These are phyloP conservation scores for Coemansia sp. DNA, from an alignment of 192 early-diverging fungal species.

Conservation along the genomic window DNA sequence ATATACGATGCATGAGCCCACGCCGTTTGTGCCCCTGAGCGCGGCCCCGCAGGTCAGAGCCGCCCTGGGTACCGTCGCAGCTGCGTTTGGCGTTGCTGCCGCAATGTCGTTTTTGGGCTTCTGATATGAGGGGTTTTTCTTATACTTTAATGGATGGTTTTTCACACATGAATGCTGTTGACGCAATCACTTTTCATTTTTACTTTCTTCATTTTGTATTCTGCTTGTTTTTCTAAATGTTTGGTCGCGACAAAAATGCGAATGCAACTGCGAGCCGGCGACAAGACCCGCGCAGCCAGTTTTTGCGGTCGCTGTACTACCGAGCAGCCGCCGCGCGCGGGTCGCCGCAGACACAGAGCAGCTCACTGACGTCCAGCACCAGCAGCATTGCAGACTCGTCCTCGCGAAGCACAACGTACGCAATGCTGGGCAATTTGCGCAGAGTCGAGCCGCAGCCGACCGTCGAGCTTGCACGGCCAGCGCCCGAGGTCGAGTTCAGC, in stretches of 20 bases:
- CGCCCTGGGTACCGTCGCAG: constrained; percentile 10
- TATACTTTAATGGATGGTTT: too few relatives aligned
- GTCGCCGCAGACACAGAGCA: constrained; percentile 1
- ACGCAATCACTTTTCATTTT: too few relatives aligned
- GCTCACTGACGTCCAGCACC: constrained; percentile 1
- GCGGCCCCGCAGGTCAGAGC: constrained; percentile 3
- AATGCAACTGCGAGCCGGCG: constrained; percentile 1
- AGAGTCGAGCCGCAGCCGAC: constrained; percentile 26
- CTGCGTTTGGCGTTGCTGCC: constrained; percentile 15
- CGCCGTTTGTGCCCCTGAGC: constrained; percentile 31
- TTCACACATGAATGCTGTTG: too few relatives aligned
- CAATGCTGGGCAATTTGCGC: constrained; percentile 29
- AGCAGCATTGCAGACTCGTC: constrained; percentile 14
- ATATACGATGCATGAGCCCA: constrained; percentile 27
- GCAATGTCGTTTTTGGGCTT: background rate
- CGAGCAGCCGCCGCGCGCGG: constrained; percentile 14
- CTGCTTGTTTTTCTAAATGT: constrained; percentile 2
- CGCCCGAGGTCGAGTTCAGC: constrained; percentile 44
- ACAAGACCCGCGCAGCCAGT: constrained; percentile 22
- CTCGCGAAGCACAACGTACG: constrained; percentile 10
- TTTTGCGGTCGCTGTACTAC: constrained; percentile 39
- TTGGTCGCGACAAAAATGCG: constrained; percentile 2
- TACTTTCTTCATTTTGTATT: background rate
- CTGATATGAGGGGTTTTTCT: too few relatives aligned
- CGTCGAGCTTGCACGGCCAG: constrained; percentile 43